Evolutionary conservation across 345 rosid genomes (phyloP).

Genomic region (Xanthoceras sorbifolium): DNA sequence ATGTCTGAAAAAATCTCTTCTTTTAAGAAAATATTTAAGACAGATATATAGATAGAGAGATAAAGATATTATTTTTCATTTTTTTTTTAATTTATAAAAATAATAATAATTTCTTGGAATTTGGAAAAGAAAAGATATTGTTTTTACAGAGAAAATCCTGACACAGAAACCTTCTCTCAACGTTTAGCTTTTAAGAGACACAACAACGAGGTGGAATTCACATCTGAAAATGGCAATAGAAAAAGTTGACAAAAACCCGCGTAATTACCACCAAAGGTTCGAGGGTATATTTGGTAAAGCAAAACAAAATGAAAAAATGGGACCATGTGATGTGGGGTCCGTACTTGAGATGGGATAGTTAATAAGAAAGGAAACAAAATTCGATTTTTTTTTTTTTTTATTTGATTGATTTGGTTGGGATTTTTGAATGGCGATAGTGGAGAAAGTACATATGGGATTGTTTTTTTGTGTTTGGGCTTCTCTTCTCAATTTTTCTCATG

Average conservation of each 20-base stretch:
- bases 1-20: constrained; percentile 22
- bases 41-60: not conserved
- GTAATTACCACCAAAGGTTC: not conserved
- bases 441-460: not conserved
- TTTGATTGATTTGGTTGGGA: not conserved
- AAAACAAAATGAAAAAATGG: not conserved
- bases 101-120: constrained; percentile 20
- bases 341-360: not conserved
- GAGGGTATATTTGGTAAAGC: constrained; percentile 7
- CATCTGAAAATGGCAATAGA: not conserved
- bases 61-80: not conserved
- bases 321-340: constrained; percentile 25
- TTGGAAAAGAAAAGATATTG: constrained; percentile 21
- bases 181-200: constrained; percentile 43
- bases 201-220: constrained; percentile 24
- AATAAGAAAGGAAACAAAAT: not conserved
- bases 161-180: constrained; percentile 28
- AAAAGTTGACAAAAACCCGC: not conserved
- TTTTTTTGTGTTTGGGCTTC: not conserved
- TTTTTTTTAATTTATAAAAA: not conserved
- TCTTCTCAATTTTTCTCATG: not conserved
- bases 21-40: constrained; percentile 24
- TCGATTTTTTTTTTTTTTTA: not conserved
- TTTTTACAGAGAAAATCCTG: constrained; percentile 31
- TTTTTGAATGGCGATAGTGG: not conserved